A percentile compares a stretch with the other conserved stretches of the same genome.
phyloP scores from a whole-genome alignment of 768 basidiomycete genomes.

The Lactarius hatsudake region DNA sequence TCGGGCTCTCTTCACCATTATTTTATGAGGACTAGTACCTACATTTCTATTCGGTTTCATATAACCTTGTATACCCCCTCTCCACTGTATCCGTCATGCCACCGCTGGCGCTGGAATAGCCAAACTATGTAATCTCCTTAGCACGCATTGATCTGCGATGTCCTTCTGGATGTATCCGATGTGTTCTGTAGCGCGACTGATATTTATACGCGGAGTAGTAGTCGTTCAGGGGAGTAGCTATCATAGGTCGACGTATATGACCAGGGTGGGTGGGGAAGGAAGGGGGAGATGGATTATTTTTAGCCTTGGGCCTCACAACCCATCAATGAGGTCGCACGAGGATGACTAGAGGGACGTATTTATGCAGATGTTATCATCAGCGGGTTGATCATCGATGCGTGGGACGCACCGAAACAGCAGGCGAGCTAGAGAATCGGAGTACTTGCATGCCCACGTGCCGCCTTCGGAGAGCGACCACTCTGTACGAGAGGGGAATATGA shows the following conservation, averaged over 20 bases:
- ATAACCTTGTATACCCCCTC: slow-evolving; percentile 22
- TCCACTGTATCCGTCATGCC: slow-evolving; percentile 13
- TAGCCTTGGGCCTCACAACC: neutral
- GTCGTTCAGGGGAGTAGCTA: neutral
- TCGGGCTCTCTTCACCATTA: slow-evolving; percentile 29
- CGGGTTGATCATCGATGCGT: neutral
- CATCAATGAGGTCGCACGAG: neutral
- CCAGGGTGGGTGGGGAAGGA: neutral
- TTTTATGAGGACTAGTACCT: slow-evolving; percentile 24
- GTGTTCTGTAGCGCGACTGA: slow-evolving; percentile 6
- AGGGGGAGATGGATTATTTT: neutral
- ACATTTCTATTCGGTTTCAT: slow-evolving; percentile 25
- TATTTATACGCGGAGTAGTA: neutral
- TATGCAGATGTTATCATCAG: no score
- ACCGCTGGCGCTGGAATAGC: slow-evolving; percentile 16
- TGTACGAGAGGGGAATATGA: slow-evolving; percentile 55
- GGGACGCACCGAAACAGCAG: slow-evolving; percentile 15
- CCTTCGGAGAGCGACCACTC: slow-evolving; percentile 45
- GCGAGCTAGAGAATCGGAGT: neutral
- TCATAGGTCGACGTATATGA: neutral
- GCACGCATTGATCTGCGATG: slow-evolving; percentile 15
- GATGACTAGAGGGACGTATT: neutral
- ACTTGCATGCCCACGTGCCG: slow-evolving; percentile 21
- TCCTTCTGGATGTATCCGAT: slow-evolving; percentile 9
- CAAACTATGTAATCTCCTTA: slow-evolving; percentile 21